Conservation (phyloP, 1,284 basidiomycete genomes). For the Cystobasidiaceae sp. region DNA sequence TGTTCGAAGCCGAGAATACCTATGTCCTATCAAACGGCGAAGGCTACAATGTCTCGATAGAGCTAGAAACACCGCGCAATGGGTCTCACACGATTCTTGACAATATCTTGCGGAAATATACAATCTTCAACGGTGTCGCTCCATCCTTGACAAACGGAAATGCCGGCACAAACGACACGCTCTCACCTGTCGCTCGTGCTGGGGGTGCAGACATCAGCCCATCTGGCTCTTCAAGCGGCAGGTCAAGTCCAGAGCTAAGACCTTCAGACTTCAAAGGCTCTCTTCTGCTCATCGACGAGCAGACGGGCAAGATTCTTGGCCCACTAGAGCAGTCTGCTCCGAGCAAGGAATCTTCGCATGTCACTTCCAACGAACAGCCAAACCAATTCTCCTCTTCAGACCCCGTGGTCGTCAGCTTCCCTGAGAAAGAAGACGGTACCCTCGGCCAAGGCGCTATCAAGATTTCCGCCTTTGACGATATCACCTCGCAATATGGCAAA, state of each 20-base stretch:
- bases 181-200: not conserved
- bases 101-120: slow-evolving; percentile 10
- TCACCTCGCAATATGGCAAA: slow-evolving; percentile 22
- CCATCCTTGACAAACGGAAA: not conserved
- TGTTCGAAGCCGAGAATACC: slow-evolving; percentile 8
- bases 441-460: slow-evolving; percentile 1
- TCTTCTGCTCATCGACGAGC: slow-evolving; percentile 23
- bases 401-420: slow-evolving; percentile 18
- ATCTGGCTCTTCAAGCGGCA: not conserved
- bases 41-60: slow-evolving; percentile 18
- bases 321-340: slow-evolving; percentile 16
- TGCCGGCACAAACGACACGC: too few relatives aligned
- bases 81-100: slow-evolving; percentile 27
- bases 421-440: slow-evolving; percentile 5
- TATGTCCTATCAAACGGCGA: slow-evolving; percentile 26
- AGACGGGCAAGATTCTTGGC: slow-evolving; percentile 27
- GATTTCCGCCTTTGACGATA: slow-evolving; percentile 22
- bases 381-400: not conserved
- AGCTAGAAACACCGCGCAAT: slow-evolving; percentile 11
- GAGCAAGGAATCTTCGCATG: slow-evolving; percentile 3
- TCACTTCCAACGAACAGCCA: slow-evolving; percentile 2
- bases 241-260: slow-evolving; percentile 13
- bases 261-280: slow-evolving; percentile 23
- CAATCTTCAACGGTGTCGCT: slow-evolving; percentile 15
- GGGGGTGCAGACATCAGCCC: not conserved